Evolutionary conservation across 345 rosid genomes (phyloP).

Genomic region (Cardiospermum halicacabum): DNA sequence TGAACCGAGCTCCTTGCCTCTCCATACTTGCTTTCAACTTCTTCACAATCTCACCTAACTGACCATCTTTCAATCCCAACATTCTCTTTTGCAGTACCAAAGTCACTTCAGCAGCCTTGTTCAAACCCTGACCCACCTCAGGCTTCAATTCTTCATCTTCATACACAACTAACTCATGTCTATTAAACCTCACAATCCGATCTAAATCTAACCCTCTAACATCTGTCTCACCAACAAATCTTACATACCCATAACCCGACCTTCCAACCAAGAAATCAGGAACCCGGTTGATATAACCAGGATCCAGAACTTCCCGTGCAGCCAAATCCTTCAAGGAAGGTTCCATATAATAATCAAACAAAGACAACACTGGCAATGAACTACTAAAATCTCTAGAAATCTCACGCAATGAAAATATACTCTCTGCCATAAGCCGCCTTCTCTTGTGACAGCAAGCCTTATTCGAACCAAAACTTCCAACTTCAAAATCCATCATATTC

Average conservation of each 20-base stretch:
- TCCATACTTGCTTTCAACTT: slow-evolving; percentile 44
- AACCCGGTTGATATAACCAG: slow-evolving; percentile 68
- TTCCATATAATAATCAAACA: slow-evolving; percentile 55
- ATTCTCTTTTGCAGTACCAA: slow-evolving; percentile 35
- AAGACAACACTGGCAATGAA: slow-evolving; percentile 47
- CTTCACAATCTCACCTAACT: slow-evolving; percentile 28
- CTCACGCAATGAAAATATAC: slow-evolving; percentile 13
- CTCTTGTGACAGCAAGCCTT: slow-evolving; percentile 33
- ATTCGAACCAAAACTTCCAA: slow-evolving; percentile 11
- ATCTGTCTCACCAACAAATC: slow-evolving; percentile 74
- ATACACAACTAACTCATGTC: slow-evolving; percentile 73
- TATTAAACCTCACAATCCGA: slow-evolving; percentile 59
- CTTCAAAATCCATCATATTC: slow-evolving; percentile 14
- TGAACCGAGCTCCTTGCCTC: slow-evolving; percentile 75
- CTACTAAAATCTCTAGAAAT: slow-evolving; percentile 27
- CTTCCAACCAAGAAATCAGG: slow-evolving; percentile 72
- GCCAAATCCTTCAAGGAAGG: slow-evolving; percentile 64
- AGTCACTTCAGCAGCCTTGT: slow-evolving; percentile 88
- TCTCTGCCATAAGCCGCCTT: slow-evolving; percentile 35
- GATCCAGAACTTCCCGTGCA: slow-evolving; percentile 41
- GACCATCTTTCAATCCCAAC: slow-evolving; percentile 22
- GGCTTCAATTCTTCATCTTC: slow-evolving; percentile 79
- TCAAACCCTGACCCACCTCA: slow-evolving; percentile 67
- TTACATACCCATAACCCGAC: slow-evolving; percentile 68
- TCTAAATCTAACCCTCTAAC: slow-evolving; percentile 65